These are phyloP conservation scores for Tulasnella sp. DNA, from an alignment of 768 basidiomycete genomes.

Conservation along the genomic window DNA sequence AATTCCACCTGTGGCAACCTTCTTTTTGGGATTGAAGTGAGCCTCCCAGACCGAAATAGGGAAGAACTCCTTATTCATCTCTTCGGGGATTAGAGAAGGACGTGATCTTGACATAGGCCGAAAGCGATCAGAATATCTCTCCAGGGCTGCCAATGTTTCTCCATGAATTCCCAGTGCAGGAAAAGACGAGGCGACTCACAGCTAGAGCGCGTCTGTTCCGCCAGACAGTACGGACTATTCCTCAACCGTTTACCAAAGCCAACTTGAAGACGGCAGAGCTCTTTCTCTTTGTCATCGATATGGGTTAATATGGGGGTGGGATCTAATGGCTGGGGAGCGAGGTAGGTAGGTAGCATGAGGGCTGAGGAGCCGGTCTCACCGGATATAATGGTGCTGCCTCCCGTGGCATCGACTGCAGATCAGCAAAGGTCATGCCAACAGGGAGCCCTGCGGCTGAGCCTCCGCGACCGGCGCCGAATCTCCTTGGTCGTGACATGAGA, in stretches of 20 bases:
- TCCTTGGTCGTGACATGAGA: too few species aligned
- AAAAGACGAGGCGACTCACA: slow-evolving; percentile 28
- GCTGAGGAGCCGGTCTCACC: slow-evolving; percentile 34
- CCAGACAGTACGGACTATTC: slow-evolving; percentile 61
- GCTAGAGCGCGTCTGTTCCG: slow-evolving; percentile 54
- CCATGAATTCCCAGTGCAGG: background rate
- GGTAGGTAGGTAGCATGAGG: slow-evolving; percentile 15
- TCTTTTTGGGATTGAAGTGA: slow-evolving; percentile 67
- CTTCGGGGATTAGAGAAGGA: slow-evolving; percentile 54
- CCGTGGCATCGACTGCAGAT: slow-evolving; percentile 61
- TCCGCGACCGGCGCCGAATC: slow-evolving; percentile 31
- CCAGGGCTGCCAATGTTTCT: background rate
- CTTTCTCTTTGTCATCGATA: slow-evolving; percentile 50
- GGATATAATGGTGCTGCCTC: slow-evolving; percentile 73
- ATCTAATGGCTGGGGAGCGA: slow-evolving; percentile 42
- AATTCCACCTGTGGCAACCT: slow-evolving; percentile 34
- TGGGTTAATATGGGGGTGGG: slow-evolving; percentile 56
- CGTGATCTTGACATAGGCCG: slow-evolving; percentile 26
- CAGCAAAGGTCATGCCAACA: slow-evolving; percentile 70
- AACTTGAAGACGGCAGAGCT: slow-evolving; percentile 51
- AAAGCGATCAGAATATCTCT: slow-evolving; percentile 5
- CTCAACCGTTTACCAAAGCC: slow-evolving; percentile 53
- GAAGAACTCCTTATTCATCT: slow-evolving; percentile 65
- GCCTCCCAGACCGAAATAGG: slow-evolving; percentile 62
- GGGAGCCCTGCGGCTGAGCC: slow-evolving; percentile 38